Percentiles rank a stretch among this genome's conserved stretches.
Evolutionary conservation across 1,284 basidiomycete species (phyloP).

Genomic region (Rhodofomes roseus): DNA sequence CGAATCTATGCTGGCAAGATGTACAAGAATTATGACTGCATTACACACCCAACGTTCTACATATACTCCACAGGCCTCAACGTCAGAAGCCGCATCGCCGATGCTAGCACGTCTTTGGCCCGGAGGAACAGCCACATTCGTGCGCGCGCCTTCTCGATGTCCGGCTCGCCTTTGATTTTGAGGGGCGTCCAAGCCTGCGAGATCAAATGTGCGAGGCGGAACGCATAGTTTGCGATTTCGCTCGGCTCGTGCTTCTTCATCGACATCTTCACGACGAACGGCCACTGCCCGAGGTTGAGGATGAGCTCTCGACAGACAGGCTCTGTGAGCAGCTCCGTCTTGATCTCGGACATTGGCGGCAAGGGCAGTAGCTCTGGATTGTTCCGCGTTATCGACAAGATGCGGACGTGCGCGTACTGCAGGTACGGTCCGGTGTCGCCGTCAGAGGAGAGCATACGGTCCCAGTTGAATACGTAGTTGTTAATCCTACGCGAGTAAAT

Average conservation of each 20-base stretch:
- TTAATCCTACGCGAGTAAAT: slow-evolving; percentile 64
- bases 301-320: slow-evolving; percentile 84
- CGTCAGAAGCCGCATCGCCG: slow-evolving; percentile 86
- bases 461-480: slow-evolving; percentile 96
- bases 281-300: slow-evolving; percentile 86
- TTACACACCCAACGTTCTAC: slow-evolving; percentile 42
- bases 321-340: slow-evolving; percentile 65
- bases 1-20: neutral
- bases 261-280: slow-evolving; percentile 85
- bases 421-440: slow-evolving; percentile 96
- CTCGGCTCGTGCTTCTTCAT: slow-evolving; percentile 88
- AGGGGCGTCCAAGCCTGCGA: slow-evolving; percentile 84
- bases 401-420: slow-evolving; percentile 95
- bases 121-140: slow-evolving; percentile 88
- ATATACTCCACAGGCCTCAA: slow-evolving; percentile 90
- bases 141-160: slow-evolving; percentile 59
- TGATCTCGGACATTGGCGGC: slow-evolving; percentile 63
- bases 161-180: slow-evolving; percentile 30
- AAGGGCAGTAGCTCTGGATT: slow-evolving; percentile 88
- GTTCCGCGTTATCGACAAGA: slow-evolving; percentile 91
- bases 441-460: slow-evolving; percentile 94
- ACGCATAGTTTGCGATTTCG: slow-evolving; percentile 80
- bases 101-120: slow-evolving; percentile 85
- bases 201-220: slow-evolving; percentile 78
- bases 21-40: neutral